Percentiles rank a stretch among this genome's conserved stretches.
Conservation (phyloP, 2,329 filamentous ascomycete genomes). For the Fusarium burgessii region DNA sequence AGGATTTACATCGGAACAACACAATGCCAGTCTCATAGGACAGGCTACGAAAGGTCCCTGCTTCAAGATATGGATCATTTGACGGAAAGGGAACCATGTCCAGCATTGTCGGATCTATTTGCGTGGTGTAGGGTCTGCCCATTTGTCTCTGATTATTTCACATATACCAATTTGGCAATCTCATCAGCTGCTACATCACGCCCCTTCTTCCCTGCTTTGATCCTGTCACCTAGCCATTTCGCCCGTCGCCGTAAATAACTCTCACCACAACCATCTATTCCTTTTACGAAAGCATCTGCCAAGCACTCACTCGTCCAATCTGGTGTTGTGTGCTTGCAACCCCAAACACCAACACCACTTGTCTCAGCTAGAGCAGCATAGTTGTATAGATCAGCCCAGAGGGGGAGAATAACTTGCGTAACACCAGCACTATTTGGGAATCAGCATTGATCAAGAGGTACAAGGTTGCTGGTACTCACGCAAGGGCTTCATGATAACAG, state of each 20-base stretch:
- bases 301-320: constrained; percentile 45
- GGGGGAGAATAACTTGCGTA: constrained; percentile 60
- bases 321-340: constrained; percentile 51
- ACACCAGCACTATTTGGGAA: constrained; percentile 51
- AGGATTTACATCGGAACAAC: not conserved
- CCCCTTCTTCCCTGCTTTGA: not conserved
- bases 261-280: not conserved
- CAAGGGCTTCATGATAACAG: constrained; percentile 36
- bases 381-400: constrained; percentile 61
- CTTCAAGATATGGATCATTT: accelerated
- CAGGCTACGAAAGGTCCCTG: not conserved
- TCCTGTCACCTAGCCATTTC: not conserved
- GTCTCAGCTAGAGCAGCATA: constrained; percentile 58
- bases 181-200: constrained; percentile 5
- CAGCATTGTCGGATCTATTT: accelerated
- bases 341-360: constrained; percentile 57
- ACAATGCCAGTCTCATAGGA: not conserved
- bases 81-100: not conserved
- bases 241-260: not conserved
- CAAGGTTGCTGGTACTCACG: constrained; percentile 11
- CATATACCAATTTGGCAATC: constrained; percentile 7
- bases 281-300: constrained; percentile 41
- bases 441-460: no score
- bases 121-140: not conserved
- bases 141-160: not conserved